phyloP scores from a whole-genome alignment of 805 yeast genomes.

The Saccharomycopsis sp. region DNA sequence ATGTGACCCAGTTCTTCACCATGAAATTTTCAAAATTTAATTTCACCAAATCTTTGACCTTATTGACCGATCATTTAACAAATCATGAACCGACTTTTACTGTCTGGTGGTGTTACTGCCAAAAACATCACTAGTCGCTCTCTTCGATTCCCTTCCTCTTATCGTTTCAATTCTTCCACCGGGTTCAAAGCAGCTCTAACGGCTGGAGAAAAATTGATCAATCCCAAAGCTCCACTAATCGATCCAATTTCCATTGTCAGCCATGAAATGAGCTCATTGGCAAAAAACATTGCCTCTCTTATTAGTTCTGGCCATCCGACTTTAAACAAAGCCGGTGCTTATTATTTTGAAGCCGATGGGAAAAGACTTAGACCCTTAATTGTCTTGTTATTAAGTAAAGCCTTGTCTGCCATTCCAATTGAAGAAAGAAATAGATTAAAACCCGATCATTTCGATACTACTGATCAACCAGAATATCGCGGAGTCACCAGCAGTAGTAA shows the following conservation, averaged over 20 bases:
- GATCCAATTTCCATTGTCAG: conserved; percentile 91
- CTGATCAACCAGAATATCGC: conserved; percentile 49
- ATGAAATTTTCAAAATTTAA: too few relatives aligned
- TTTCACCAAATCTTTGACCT: too few relatives aligned
- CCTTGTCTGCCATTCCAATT: conserved; percentile 64
- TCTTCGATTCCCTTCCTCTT: too few relatives aligned
- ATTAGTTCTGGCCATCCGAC: conserved; percentile 94
- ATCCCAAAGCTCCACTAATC: conserved; percentile 44
- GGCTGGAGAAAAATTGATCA: conserved; percentile 66
- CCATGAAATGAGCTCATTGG: conserved; percentile 84
- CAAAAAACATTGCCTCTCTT: conserved; percentile 73
- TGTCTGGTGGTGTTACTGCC: too few relatives aligned
- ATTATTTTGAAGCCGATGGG: conserved; percentile 94
- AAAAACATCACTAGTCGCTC: too few relatives aligned
- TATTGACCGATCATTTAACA: too few relatives aligned
- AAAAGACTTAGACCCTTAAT: conserved; percentile 89
- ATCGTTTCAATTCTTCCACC: conserved; percentile 18
- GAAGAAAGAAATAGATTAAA: conserved; percentile 52
- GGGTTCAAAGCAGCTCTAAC: conserved; percentile 47
- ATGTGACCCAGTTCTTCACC: too few relatives aligned
- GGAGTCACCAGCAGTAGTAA: conserved; percentile 35
- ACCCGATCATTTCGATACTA: conserved; percentile 56
- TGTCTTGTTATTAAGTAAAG: conserved; percentile 74
- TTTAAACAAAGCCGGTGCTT: conserved; percentile 81
- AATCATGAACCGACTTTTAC: too few relatives aligned